Percentiles rank a stretch among this genome's conserved stretches.
Evolutionary conservation across 164 flowering plant genomes (phyloP).

Genomic region (Pachysandra terminalis): DNA sequence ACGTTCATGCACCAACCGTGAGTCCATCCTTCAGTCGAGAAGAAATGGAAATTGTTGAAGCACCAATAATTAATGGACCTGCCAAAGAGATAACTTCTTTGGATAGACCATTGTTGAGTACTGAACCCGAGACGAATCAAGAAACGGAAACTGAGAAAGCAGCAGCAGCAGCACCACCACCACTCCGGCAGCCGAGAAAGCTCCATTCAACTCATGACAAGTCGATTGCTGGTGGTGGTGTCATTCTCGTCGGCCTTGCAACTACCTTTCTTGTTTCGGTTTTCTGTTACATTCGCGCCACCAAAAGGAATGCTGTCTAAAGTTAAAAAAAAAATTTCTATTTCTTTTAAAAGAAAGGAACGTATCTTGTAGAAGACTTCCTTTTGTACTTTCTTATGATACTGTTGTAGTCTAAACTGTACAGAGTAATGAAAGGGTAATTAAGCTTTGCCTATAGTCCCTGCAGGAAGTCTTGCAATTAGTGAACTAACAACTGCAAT

Average conservation of each 20-base stretch:
- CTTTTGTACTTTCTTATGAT: too few relatives aligned
- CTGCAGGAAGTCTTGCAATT: too few relatives aligned
- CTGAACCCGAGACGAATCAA: slow-evolving; percentile 9
- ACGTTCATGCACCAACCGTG: slow-evolving; percentile 5
- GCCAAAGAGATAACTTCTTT: not conserved
- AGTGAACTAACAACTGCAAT: too few relatives aligned
- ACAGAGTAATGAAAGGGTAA: too few relatives aligned
- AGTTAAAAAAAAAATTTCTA: too few relatives aligned
- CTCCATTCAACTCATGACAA: slow-evolving; percentile 36
- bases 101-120: not conserved
- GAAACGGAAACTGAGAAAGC: slow-evolving; percentile 13
- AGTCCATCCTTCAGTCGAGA: not conserved
- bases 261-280: slow-evolving; percentile 51
- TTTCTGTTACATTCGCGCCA: slow-evolving; percentile 62
- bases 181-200: not conserved
- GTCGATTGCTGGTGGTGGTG: slow-evolving; percentile 60
- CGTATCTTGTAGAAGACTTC: too few relatives aligned
- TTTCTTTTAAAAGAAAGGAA: too few relatives aligned
- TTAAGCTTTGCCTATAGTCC: too few relatives aligned
- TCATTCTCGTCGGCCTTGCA: slow-evolving; percentile 61
- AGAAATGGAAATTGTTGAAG: not conserved
- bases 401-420: too few relatives aligned
- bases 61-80: slow-evolving; percentile 13
- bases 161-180: too few relatives aligned
- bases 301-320: slow-evolving; percentile 35